phyloP scores from a whole-genome alignment of 1,284 basidiomycete genomes.

The Coniferiporia weirii region DNA sequence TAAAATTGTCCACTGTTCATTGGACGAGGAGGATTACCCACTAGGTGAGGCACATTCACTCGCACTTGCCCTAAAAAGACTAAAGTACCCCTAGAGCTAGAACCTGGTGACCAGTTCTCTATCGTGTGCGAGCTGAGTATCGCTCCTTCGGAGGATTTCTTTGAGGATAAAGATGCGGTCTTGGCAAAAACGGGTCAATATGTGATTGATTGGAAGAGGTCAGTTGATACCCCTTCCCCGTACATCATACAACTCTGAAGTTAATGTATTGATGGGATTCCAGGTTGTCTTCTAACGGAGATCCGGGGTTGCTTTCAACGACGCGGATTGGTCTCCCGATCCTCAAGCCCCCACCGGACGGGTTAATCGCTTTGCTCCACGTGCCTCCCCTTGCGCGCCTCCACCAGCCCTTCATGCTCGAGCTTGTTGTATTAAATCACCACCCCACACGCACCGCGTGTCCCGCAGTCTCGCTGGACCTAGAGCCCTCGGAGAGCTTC shows the following conservation, averaged over 20 bases:
- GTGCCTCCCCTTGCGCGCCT: constrained; percentile 56
- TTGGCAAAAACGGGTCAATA: constrained; percentile 53
- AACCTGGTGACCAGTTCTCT: constrained; percentile 57
- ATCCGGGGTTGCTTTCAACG: constrained; percentile 38
- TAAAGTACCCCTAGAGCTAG: constrained; percentile 44
- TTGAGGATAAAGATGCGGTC: constrained; percentile 25
- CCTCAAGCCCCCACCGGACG: constrained; percentile 52
- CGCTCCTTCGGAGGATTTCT: constrained; percentile 35
- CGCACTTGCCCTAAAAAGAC: neutral
- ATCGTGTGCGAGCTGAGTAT: constrained; percentile 50
- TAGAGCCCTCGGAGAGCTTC: constrained; percentile 53
- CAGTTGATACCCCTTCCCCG: constrained; percentile 10
- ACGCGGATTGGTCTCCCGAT: constrained; percentile 54
- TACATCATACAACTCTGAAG: too few species aligned
- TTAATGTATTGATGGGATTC: too few species aligned
- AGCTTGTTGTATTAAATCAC: constrained; percentile 59
- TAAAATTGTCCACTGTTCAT: constrained; percentile 39
- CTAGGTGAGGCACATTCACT: constrained; percentile 22
- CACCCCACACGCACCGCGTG: constrained; percentile 59
- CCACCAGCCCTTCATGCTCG: constrained; percentile 52
- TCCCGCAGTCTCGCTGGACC: constrained; percentile 61
- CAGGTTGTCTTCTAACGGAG: constrained; percentile 41
- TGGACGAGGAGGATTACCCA: constrained; percentile 32
- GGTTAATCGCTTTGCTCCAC: constrained; percentile 57
- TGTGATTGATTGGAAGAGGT: constrained; percentile 67